Conservation (phyloP, 2,329 filamentous ascomycete species). For the Sclerotinia nivalis region DNA sequence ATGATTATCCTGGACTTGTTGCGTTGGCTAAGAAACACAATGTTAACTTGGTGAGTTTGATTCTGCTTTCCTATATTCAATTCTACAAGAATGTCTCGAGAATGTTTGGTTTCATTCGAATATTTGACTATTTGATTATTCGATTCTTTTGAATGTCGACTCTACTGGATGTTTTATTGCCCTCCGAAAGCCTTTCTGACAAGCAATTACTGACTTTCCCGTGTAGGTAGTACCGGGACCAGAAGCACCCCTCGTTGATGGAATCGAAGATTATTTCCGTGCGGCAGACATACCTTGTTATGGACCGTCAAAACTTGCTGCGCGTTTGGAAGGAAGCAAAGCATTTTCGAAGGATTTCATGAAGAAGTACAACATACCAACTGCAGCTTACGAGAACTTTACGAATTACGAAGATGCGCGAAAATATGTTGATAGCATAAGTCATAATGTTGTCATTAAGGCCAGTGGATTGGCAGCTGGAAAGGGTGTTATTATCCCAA, state of each 20-base stretch:
- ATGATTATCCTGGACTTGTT: slow-evolving; percentile 77
- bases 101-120: background rate
- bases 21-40: slow-evolving; percentile 70
- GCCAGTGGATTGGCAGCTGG: slow-evolving; percentile 88
- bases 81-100: too few species aligned
- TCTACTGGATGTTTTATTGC: background rate
- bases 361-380: slow-evolving; percentile 86
- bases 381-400: slow-evolving; percentile 89
- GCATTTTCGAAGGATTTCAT: slow-evolving; percentile 98
- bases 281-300: slow-evolving; percentile 51
- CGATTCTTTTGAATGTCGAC: background rate
- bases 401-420: slow-evolving; percentile 70
- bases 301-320: slow-evolving; percentile 80
- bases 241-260: slow-evolving; percentile 90
- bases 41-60: slow-evolving; percentile 60
- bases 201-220: background rate
- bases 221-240: slow-evolving; percentile 75
- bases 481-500: slow-evolving; percentile 81
- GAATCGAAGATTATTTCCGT: slow-evolving; percentile 81
- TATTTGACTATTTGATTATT: background rate
- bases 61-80: background rate
- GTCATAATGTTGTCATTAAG: slow-evolving; percentile 86
- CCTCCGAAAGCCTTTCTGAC: background rate
- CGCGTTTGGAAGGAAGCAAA: slow-evolving; percentile 93
- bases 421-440: slow-evolving; percentile 70